Evolutionary conservation across 352 stramenopile species (phyloP).

Genomic region (Thalassiosira tumida): DNA sequence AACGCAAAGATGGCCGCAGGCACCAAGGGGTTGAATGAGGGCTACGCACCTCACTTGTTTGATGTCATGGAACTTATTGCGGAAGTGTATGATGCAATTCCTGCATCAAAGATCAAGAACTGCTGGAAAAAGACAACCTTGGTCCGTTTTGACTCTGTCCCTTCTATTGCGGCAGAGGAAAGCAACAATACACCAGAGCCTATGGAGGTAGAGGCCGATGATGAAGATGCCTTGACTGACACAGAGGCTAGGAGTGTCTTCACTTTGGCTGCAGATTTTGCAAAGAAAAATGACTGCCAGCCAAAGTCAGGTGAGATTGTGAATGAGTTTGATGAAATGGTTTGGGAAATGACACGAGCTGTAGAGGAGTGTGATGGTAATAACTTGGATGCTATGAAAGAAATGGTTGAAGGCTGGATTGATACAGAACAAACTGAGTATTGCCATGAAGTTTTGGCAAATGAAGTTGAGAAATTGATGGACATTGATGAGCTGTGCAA

Average conservation of each 20-base stretch:
- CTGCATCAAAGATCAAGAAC: background rate
- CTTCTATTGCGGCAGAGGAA: constrained; percentile 2
- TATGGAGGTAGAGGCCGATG: background rate
- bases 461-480: background rate
- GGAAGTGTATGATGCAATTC: constrained; percentile 3
- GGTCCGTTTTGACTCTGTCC: too few relatives aligned
- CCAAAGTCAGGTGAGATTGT: background rate
- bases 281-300: background rate
- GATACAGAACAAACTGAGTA: constrained; percentile 10
- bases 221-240: background rate
- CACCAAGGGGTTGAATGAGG: constrained; percentile 30
- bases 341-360: constrained; percentile 6
- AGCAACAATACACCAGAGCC: background rate
- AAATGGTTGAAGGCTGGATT: background rate
- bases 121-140: constrained; percentile 15
- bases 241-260: background rate
- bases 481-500: constrained; percentile 18
- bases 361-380: background rate
- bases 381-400: background rate
- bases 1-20: constrained; percentile 19
- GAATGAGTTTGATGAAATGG: constrained; percentile 30
- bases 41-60: constrained; percentile 1
- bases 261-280: background rate
- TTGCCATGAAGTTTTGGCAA: background rate
- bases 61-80: constrained; percentile 33